Base-by-base conservation (phyloP, 2,329 filamentous ascomycete genomes). In the Xylariales sp. region DNA sequence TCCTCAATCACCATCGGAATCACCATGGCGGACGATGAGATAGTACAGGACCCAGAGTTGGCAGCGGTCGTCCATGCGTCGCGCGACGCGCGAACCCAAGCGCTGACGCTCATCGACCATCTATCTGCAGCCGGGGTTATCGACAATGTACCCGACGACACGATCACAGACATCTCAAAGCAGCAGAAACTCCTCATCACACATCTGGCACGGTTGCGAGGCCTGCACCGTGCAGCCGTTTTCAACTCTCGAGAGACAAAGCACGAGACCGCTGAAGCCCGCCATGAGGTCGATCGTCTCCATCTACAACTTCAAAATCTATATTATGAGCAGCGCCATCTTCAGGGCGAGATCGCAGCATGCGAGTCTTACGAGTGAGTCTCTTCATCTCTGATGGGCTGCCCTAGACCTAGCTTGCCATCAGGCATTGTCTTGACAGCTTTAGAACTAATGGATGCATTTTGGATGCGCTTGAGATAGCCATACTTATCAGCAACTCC, bases 281-380 rank as follows among this genome's bases (percentile, higher is more conserved):
- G 90, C 33, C 86, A 91, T 53, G 88, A 95, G 63, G 88, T 97
- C 47, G 93, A 98, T 59, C 80, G 83, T 34, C 72, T 98, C 44
- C 90, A 97, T 58, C 73, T 98, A 25, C 87, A 95, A 56, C 73
- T 98, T 39, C 91, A 97, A 63, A 98, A 98, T 56, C 69, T 98
- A 6, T 94, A 93, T 61, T 98, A 98, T 57, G 91, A 98, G 62
- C 90, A 97, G 66, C 75, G 88, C 38, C 89, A 96, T 61, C 68
- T 98, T 38, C 81, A 86, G 47, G 87, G 87, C 33, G 93, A 98
- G 64, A 97, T 98, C 44, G 71, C 78, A 1, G 88, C 87, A 7
- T 97, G 93, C 60, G 87, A 95, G 57, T 85, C 83, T 36, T 96
- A 94, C 53, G 87, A 95, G 88, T 95, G 67, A 45, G 86, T 76